Evolutionary conservation across 805 yeast genomes (phyloP).

Genomic region (Priceomyces melissophilus): DNA sequence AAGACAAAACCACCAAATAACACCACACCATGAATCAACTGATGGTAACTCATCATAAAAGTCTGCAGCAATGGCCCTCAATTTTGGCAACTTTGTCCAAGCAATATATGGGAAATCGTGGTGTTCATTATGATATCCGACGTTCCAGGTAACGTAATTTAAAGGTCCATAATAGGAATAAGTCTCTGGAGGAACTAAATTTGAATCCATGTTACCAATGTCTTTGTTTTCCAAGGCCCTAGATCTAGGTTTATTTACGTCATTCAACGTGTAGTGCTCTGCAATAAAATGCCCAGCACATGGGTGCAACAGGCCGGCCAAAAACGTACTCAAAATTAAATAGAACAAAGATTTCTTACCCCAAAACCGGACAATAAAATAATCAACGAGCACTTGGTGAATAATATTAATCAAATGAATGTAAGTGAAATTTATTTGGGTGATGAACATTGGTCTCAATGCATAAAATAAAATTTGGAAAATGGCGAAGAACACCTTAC

Average conservation of each 20-base stretch:
- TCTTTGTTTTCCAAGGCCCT: constrained; percentile 31
- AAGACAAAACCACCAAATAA: constrained; percentile 66
- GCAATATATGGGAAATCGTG: constrained; percentile 94
- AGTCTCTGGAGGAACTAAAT: constrained; percentile 64
- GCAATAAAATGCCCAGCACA: constrained; percentile 94
- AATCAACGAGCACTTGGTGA: constrained; percentile 59
- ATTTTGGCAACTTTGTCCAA: constrained; percentile 72
- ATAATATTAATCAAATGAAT: constrained; percentile 69
- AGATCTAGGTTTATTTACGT: constrained; percentile 44
- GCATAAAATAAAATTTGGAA: constrained; percentile 90
- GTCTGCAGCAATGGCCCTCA: constrained; percentile 68
- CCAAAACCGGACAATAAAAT: constrained; percentile 53
- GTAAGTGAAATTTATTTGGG: constrained; percentile 68
- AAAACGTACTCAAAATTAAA: constrained; percentile 70
- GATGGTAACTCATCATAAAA: constrained; percentile 78
- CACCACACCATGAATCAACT: constrained; percentile 76
- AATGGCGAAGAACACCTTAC: constrained; percentile 87
- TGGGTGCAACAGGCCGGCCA: constrained; percentile 92
- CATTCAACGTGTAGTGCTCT: constrained; percentile 77
- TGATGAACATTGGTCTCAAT: constrained; percentile 81
- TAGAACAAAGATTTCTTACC: constrained; percentile 64
- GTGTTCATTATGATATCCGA: constrained; percentile 91
- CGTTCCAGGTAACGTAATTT: constrained; percentile 82
- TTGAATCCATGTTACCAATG: constrained; percentile 24
- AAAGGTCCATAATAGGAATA: constrained; percentile 83